Evolutionary conservation across 2,329 filamentous ascomycete genomes (phyloP).

Genomic region (Zymoseptoria passerinii): DNA sequence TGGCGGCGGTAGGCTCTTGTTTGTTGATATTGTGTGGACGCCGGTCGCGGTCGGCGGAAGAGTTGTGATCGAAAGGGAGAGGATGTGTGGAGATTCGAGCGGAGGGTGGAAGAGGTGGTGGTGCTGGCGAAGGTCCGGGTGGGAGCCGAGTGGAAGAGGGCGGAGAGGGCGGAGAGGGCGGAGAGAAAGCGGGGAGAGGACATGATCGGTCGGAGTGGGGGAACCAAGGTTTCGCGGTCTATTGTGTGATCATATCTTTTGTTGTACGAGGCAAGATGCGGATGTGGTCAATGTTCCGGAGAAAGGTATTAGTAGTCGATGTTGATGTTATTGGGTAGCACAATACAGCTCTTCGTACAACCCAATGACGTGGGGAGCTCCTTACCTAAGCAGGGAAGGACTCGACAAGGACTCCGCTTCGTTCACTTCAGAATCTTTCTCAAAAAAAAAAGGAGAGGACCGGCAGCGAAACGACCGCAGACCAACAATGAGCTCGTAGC

Average conservation of each 20-base stretch:
- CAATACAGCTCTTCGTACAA: too few relatives aligned
- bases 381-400: too few relatives aligned
- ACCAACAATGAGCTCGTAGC: too few relatives aligned
- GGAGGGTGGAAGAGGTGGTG: neutral
- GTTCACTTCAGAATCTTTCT: too few relatives aligned
- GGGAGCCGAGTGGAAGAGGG: too few relatives aligned
- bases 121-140: too few relatives aligned
- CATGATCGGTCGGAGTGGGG: neutral
- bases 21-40: conserved; percentile 6
- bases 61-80: neutral
- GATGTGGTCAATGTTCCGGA: neutral
- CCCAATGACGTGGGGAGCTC: too few relatives aligned
- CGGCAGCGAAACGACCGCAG: too few relatives aligned
- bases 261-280: neutral
- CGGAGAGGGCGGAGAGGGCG: neutral
- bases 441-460: too few relatives aligned
- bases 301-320: neutral
- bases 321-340: neutral
- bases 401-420: too few relatives aligned
- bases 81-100: neutral
- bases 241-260: neutral
- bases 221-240: neutral
- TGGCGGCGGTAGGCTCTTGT: conserved; percentile 17
- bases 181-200: neutral
- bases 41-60: neutral